Conservation (phyloP, 2,329 filamentous ascomycete species). For the Penicillium frequentans region DNA sequence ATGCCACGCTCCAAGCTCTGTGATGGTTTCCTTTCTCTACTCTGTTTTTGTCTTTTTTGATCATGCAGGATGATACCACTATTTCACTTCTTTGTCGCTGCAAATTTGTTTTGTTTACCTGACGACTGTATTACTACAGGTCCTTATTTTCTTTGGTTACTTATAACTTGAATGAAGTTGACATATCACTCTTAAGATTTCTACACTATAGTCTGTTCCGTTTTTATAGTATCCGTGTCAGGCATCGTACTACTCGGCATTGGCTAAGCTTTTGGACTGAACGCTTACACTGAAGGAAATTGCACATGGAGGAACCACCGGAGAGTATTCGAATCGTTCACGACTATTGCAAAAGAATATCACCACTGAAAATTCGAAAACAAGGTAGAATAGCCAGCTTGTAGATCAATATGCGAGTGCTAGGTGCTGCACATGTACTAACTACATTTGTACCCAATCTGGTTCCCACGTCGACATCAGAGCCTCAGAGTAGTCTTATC, state of each 20-base stretch:
- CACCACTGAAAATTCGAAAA: too few species aligned
- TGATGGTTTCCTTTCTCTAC: conserved; percentile 18
- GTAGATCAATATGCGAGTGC: too few species aligned
- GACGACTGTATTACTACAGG: conserved; percentile 22
- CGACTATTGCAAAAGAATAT: too few species aligned
- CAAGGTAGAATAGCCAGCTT: too few species aligned
- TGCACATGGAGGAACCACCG: too few species aligned
- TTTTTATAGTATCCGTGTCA: not conserved
- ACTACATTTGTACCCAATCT: too few species aligned
- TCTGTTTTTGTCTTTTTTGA: conserved; percentile 18
- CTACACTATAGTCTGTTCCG: not conserved
- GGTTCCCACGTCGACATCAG: too few species aligned
- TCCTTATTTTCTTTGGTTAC: conserved; percentile 11
- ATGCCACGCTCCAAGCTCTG: conserved; percentile 24
- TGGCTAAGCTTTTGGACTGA: not conserved
- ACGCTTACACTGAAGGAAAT: too few species aligned
- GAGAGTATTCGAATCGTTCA: too few species aligned
- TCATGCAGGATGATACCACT: conserved; percentile 39
- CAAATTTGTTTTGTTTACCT: conserved; percentile 17
- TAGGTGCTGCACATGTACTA: too few species aligned
- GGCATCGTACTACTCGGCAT: not conserved
- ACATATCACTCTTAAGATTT: not conserved
- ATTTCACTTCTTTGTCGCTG: conserved; percentile 20
- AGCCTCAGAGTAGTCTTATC: too few species aligned
- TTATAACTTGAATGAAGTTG: not conserved